phyloP scores from a whole-genome alignment of 306 rosid species.

The Inga laurina region DNA sequence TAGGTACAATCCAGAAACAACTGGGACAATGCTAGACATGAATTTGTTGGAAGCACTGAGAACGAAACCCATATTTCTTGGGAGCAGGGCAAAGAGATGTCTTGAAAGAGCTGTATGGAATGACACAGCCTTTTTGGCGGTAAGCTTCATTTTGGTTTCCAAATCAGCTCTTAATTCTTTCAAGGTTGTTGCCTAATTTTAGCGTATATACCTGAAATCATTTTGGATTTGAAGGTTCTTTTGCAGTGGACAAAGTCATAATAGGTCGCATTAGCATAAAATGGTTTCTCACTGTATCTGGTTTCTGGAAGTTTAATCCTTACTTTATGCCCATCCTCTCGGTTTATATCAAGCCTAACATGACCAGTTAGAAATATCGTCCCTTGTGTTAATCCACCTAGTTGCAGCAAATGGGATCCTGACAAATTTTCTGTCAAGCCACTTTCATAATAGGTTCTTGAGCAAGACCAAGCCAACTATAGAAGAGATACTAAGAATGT shows the following conservation, averaged over 20 bases:
- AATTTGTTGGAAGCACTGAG: constrained; percentile 68
- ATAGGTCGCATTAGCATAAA: neutral
- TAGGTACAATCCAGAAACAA: constrained; percentile 59
- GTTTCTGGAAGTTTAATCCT: neutral
- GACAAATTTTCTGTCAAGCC: neutral
- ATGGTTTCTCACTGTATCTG: neutral
- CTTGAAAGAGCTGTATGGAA: constrained; percentile 79
- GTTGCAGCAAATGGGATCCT: neutral
- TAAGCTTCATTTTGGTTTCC: constrained; percentile 33
- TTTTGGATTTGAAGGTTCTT: neutral
- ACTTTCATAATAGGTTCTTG: neutral
- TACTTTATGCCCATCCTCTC: neutral
- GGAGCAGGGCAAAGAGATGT: constrained; percentile 71
- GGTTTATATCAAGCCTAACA: neutral
- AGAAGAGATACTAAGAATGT: neutral
- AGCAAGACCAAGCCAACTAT: neutral
- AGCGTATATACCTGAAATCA: neutral
- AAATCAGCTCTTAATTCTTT: neutral
- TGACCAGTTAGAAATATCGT: neutral
- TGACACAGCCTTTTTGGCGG: constrained; percentile 70
- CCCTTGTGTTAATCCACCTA: neutral
- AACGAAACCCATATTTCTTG: constrained; percentile 69
- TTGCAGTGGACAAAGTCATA: neutral
- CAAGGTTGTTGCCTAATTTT: neutral
- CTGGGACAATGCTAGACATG: constrained; percentile 60